Evolutionary conservation across 2,329 filamentous ascomycete genomes (phyloP), one percentile per base, ranked within the genome.

Genomic region (Cordyceps cateniannulata): DNA sequence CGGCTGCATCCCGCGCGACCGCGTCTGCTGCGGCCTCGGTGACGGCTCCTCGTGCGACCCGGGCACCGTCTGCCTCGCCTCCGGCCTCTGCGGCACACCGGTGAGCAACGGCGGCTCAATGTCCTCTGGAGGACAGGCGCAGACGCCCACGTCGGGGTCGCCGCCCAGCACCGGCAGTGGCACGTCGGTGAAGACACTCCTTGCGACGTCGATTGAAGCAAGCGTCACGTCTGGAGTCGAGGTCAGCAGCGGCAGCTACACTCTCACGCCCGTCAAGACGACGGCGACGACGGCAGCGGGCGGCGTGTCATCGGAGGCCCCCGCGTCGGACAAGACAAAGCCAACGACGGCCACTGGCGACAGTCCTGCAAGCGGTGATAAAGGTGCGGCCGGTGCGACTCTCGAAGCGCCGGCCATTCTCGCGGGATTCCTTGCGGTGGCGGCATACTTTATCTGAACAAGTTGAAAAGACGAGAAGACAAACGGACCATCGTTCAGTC

Each of bases 21-120:
- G 59, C 45, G 50, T 54, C 18, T 61, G 59, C 45, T 61, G 59
- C 45, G n/a, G n/a, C 29, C 24, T 29, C 16, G 59, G 59, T 32
- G 50, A 54, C 51, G 44, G 50, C 25, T 61, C 59, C 2, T 61
- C 50, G 29, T 61, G 59, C 51, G 59, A 61, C 22, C 20, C 24
- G 22, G 59, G 29, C 35, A 54, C 50, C 22, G 42, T 55, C 29
- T 61, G 59, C 22, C 27, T 55, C 4, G 24, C 20, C 16, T 24
- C 25, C 22, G 58, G 58, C 8, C n/a, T 44, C n/a, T 60, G 58
- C 40, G 58, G 58, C 25, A 25, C 49, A 14, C 40, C 16, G 16
- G n/a, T 25, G 16, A 53, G 25, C 32, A 47, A 45, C 18, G 2
- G 12, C 22, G 44, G 54, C 5, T 25, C 52, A 24, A 10, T 16